phyloP scores from a whole-genome alignment of 2,329 filamentous ascomycete species.

The Aureobasidium uvarum region DNA sequence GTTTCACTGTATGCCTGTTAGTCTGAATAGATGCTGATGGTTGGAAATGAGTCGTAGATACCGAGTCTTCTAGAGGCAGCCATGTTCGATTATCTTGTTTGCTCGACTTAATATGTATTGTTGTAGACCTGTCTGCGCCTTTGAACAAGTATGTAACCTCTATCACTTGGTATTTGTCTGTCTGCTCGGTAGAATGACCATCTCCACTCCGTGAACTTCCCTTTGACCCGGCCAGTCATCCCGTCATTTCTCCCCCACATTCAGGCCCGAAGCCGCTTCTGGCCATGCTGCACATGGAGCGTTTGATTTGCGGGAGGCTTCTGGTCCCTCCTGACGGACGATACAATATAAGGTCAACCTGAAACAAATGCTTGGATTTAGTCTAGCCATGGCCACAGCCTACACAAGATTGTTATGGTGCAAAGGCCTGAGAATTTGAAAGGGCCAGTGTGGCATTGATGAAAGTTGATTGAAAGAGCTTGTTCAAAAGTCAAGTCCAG shows the following conservation, averaged over 20 bases:
- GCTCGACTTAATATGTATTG: background rate
- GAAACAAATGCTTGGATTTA: background rate
- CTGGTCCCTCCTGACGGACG: background rate
- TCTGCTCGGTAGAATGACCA: background rate
- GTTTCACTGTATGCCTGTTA: constrained; percentile 30
- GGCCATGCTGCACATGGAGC: background rate
- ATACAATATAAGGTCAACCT: background rate
- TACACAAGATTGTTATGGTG: background rate
- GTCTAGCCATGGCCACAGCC: background rate
- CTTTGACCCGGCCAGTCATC: constrained; percentile 9
- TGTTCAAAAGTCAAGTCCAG: constrained; percentile 17
- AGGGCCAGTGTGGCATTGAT: constrained; percentile 2
- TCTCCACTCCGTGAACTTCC: background rate
- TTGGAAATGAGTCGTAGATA: constrained; percentile 16
- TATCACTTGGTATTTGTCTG: constrained; percentile 1
- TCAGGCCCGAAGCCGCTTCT: constrained; percentile 12
- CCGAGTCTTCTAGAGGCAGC: constrained; percentile 29
- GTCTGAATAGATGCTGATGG: constrained; percentile 12
- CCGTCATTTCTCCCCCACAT: constrained; percentile 13
- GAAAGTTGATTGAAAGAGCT: constrained; percentile 5
- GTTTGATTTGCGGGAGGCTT: constrained; percentile 18
- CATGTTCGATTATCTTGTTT: background rate
- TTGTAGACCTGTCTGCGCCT: background rate
- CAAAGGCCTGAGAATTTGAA: background rate
- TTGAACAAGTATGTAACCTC: background rate